phyloP scores from a whole-genome alignment of 2,329 filamentous ascomycete genomes.

The Hymenoscyphus occultus region DNA sequence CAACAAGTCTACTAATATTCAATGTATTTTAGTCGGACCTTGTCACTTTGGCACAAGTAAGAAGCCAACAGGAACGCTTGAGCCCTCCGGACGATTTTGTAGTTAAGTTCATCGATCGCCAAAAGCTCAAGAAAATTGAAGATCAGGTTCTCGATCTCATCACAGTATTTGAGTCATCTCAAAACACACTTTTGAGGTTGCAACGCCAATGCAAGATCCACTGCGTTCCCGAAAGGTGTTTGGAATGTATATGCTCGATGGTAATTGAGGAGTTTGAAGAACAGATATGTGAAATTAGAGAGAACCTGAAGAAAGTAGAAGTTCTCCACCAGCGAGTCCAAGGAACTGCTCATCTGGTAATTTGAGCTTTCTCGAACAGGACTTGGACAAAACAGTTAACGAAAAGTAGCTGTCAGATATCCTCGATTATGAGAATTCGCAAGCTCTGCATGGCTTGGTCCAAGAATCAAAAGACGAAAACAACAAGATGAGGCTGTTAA shows the following conservation, averaged over 20 bases:
- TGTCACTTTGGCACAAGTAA: conserved; percentile 9
- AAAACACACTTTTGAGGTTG: conserved; percentile 17
- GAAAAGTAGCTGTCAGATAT: conserved; percentile 18
- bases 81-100: conserved; percentile 11
- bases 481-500: conserved; percentile 18
- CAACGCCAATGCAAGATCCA: conserved; percentile 9
- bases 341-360: conserved; percentile 19
- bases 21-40: conserved; percentile 11
- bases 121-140: conserved; percentile 19
- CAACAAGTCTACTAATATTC: neutral
- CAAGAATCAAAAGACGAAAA: conserved; percentile 21
- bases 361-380: neutral
- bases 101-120: conserved; percentile 21
- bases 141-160: conserved; percentile 21
- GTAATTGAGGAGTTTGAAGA: conserved; percentile 18
- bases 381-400: neutral
- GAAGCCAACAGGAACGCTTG: neutral
- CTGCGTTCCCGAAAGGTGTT: conserved; percentile 7
- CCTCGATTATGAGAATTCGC: conserved; percentile 21
- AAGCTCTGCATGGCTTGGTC: conserved; percentile 13
- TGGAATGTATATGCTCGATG: conserved; percentile 13
- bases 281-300: conserved; percentile 14
- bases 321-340: conserved; percentile 16
- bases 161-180: conserved; percentile 18
- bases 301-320: conserved; percentile 15